Evolutionary conservation across 1,139 yeast species (phyloP).

Genomic region (Geotrichum europaeum): DNA sequence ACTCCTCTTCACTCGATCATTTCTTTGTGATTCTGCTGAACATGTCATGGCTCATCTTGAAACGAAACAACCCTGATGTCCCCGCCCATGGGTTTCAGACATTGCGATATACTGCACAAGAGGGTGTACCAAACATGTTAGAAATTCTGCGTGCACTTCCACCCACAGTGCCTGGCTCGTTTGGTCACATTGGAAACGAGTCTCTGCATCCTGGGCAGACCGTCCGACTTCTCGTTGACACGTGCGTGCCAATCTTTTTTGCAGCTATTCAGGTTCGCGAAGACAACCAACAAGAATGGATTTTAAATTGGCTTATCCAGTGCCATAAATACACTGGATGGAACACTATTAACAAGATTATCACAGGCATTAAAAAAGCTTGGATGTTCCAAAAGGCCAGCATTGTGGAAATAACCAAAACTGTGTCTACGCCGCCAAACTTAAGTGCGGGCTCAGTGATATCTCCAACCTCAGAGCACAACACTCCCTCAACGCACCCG

Average conservation of each 20-base stretch:
- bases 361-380: slow-evolving; percentile 1
- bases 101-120: slow-evolving; percentile 5
- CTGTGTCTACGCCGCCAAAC: not conserved
- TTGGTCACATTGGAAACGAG: slow-evolving; percentile 7
- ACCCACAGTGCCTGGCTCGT: not conserved
- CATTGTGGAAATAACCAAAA: not conserved
- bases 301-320: slow-evolving; percentile 5
- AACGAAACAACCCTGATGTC: slow-evolving; percentile 5
- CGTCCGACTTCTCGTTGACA: slow-evolving; percentile 8
- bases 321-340: slow-evolving; percentile 12
- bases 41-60: slow-evolving; percentile 5
- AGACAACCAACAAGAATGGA: slow-evolving; percentile 7
- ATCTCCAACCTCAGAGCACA: not conserved
- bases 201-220: slow-evolving; percentile 6
- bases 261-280: slow-evolving; percentile 11
- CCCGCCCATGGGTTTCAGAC: slow-evolving; percentile 6
- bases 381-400: slow-evolving; percentile 7
- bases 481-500: not conserved
- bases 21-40: not conserved
- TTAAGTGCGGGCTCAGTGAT: not conserved
- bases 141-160: slow-evolving; percentile 2
- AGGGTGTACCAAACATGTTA: slow-evolving; percentile 2
- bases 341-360: slow-evolving; percentile 4
- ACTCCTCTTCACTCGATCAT: not conserved
- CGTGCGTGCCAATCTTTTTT: slow-evolving; percentile 11